These are phyloP conservation scores for Phytophthora rubi DNA, from an alignment of 352 stramenopile genomes.

Conservation along the genomic window DNA sequence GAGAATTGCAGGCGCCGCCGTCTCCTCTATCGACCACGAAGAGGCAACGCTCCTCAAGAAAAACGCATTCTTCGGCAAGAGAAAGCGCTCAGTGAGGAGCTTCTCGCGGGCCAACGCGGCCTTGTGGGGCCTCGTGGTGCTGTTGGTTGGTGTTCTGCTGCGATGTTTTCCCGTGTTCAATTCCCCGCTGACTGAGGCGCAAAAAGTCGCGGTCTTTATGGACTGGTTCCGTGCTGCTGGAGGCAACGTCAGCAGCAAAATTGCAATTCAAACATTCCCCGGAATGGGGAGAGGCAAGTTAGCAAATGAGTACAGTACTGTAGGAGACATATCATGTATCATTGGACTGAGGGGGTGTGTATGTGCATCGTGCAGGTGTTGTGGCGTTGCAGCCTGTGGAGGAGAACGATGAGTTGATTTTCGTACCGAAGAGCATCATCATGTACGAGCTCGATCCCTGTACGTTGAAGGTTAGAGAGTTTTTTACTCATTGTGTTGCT, in stretches of 20 bases:
- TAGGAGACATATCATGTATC: background rate
- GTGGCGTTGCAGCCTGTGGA: constrained; percentile 33
- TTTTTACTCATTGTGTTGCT: constrained; percentile 3
- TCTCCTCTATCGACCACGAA: constrained; percentile 1
- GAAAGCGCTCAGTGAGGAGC: constrained; percentile 4
- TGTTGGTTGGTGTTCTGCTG: constrained; percentile 18
- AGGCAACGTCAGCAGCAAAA: constrained; percentile 29
- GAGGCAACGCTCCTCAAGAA: background rate
- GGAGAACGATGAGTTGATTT: constrained; percentile 45
- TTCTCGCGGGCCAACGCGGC: constrained; percentile 4
- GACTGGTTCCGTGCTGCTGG: constrained; percentile 50
- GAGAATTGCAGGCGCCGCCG: background rate
- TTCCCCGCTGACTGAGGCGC: constrained; percentile 4
- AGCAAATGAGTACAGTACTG: background rate
- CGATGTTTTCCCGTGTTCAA: constrained; percentile 1
- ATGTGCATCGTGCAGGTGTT: constrained; percentile 26
- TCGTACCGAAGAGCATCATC: constrained; percentile 50
- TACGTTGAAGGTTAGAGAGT: background rate
- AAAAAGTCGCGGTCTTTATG: constrained; percentile 38
- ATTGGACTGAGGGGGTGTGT: background rate
- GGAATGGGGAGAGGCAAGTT: constrained; percentile 46
- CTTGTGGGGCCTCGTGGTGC: constrained; percentile 17
- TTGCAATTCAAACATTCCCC: constrained; percentile 39
- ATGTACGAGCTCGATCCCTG: constrained; percentile 35
- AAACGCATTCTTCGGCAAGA: constrained; percentile 3